Base-by-base conservation (phyloP, 1,284 basidiomycete species). In the Trichosporon sp. region DNA sequence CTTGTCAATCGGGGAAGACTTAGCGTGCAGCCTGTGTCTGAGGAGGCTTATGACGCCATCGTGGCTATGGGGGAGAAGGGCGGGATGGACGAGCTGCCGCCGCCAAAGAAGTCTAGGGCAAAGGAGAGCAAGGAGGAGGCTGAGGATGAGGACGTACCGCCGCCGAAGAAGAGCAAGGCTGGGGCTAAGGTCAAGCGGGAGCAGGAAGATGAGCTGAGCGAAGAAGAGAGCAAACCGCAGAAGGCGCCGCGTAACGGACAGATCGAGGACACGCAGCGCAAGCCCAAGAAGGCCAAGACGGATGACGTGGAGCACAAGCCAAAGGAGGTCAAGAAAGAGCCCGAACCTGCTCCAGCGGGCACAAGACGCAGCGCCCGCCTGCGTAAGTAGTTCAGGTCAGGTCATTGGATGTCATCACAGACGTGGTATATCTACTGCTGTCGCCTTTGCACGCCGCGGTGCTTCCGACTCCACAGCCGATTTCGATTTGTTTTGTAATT, bases 1-100 rank as follows among this genome's bases (percentile, higher is more conserved):
- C 82, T 98, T 25, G 84, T 97, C 16, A 89, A 86, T 21, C 85
- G 91, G 8, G 92, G 94, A 1, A 83, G 95, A 58, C 83, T 98
- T 58, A 95, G 92, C 59, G 77, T 80, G 1, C 92, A 97, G 79
- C 86, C 87, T 2, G 92, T 95, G 1, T 81, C 85, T 29, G 79
- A 85, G 63, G 82, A 78, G 10, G 89, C 92, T 0, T 98, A 88
- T 85, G 82, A 85, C 21, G 85, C 86, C 1, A 84, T 96, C 16
- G 76, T 83, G 10, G 71, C 81, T 56, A 78, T 98, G 58, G 89
- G 91, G 0, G 83, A 86, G 58, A 84, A 83, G 31, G 95, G 94
- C 0, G 83, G 83, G 0, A 85, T 63, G 21, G 63, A 65, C 32
- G 61, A 63, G 33, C 60, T 46, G 1, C 63, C 59, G 4, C 37